phyloP scores from a whole-genome alignment of 306 rosid species.

The Cicer cuneatum region DNA sequence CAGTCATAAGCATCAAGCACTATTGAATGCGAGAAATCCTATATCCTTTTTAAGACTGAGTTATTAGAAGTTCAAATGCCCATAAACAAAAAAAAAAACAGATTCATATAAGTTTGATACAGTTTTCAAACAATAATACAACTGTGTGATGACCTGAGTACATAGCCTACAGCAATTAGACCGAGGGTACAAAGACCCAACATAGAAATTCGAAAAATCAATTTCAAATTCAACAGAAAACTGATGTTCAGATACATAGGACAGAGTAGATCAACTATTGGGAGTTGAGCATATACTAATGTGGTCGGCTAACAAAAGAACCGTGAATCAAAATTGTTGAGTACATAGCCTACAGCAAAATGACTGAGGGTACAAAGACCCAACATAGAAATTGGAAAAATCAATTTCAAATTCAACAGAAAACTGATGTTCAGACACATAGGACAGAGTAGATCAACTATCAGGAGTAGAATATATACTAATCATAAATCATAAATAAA shows the following conservation, averaged over 20 bases:
- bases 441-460: background rate
- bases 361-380: background rate
- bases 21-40: conserved; percentile 19
- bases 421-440: background rate
- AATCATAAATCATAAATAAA: background rate
- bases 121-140: conserved; percentile 5
- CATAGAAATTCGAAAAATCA: conserved; percentile 3
- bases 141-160: conserved; percentile 6
- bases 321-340: background rate
- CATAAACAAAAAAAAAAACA: conserved; percentile 7
- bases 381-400: conserved; percentile 13
- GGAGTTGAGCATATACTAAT: background rate
- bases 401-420: conserved; percentile 4
- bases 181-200: background rate
- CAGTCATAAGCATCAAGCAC: conserved; percentile 24
- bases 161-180: background rate
- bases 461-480: background rate
- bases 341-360: background rate
- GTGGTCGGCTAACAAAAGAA: conserved; percentile 3
- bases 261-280: background rate
- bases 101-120: background rate
- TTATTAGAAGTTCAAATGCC: conserved; percentile 20
- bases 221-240: conserved; percentile 10
- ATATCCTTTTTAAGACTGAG: background rate
- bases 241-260: background rate